Evolutionary conservation across 106 monocot species (phyloP).

Genomic region (Allium cepa): DNA sequence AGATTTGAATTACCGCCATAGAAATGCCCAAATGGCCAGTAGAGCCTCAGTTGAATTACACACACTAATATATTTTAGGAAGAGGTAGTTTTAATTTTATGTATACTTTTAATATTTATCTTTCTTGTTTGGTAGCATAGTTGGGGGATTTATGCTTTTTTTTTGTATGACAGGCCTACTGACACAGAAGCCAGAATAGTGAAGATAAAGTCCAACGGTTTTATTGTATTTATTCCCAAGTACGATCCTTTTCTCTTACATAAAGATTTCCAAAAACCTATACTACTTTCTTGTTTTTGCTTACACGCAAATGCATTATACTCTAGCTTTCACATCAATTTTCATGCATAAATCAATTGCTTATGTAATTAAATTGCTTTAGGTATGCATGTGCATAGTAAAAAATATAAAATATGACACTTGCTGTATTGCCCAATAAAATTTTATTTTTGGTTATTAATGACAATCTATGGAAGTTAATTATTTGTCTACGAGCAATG

Average conservation of each 20-base stretch:
- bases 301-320: too few species aligned
- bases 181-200: slow-evolving; percentile 93
- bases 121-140: background rate
- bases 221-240: slow-evolving; percentile 98
- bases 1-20: slow-evolving; percentile 95
- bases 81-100: slow-evolving; percentile 35
- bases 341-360: too few species aligned
- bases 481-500: too few species aligned
- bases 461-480: too few species aligned
- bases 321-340: too few species aligned
- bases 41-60: slow-evolving; percentile 94
- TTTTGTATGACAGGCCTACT: slow-evolving; percentile 52
- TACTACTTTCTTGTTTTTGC: too few species aligned
- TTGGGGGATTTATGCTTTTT: background rate
- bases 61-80: slow-evolving; percentile 88
- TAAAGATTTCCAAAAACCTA: too few species aligned
- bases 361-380: too few species aligned
- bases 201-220: slow-evolving; percentile 92
- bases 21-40: slow-evolving; percentile 99
- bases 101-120: background rate
- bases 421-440: too few species aligned
- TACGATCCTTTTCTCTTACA: slow-evolving; percentile 24
- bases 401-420: too few species aligned
- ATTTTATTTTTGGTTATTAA: too few species aligned
- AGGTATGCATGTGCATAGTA: too few species aligned